Evolutionary conservation across 1,284 basidiomycete species (phyloP), one percentile per base, ranked within the genome.

Genomic region (Boletus mariae): DNA sequence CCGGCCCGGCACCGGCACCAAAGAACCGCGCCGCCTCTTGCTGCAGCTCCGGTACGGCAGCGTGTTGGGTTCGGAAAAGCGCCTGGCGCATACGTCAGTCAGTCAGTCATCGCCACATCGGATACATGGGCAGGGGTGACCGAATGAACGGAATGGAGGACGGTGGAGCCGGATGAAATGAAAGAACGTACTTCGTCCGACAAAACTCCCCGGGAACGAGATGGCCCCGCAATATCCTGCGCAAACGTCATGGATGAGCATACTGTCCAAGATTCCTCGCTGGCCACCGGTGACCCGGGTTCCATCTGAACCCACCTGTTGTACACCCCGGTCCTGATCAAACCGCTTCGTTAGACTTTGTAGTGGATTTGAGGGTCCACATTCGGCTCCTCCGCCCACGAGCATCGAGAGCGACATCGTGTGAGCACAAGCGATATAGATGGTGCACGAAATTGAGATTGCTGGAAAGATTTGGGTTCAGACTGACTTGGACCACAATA

Each of bases 331-430:
- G 67, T 93, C 90, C 50, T 80, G 78, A 59, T 90, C 87, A 60
- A 92, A 85, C 47, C 80, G 76, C 65, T 92, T 92, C 0, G 86
- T 77, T 7, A 94, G 79, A 23, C 79, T 80, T 62, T 90, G 87
- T n/a, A 94, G 69, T 11, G 90, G 82, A 66, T 92, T 93, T 2
- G 80, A 79, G 6, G 91, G 90, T 1, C 91, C 91, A 59, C 90
- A 94, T 45, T 92, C 89, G 1, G 87, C 81, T 51, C 79, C 83
- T 56, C 80, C 83, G 54, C 79, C 82, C 35, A 86, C 76, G 15
- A 92, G 84, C 76, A 88, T 78, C 50, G 87, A 84, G 23, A 92
- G 73, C 10, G 89, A 83, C 90, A 92, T 91, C 10, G 45, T 32
- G 28, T 38, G 35, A 28, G 38, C 42, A 20, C 13, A 42, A 46